Percentiles rank a stretch among this genome's conserved stretches.
These are phyloP conservation scores for Tylopilus sp. DNA, from an alignment of 1,284 basidiomycete species.

Conservation along the genomic window DNA sequence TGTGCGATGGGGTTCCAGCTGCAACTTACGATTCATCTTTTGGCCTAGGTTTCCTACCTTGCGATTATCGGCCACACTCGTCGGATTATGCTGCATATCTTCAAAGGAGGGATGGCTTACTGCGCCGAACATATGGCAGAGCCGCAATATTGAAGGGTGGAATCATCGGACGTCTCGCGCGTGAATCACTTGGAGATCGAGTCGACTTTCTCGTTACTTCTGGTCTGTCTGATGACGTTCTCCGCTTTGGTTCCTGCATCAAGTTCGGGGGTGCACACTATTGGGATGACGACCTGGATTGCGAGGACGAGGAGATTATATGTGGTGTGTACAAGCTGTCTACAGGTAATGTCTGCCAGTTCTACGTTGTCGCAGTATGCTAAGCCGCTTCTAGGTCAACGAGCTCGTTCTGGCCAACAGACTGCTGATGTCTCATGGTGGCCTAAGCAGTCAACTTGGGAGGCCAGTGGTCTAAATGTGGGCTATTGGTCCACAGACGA, in stretches of 20 bases:
- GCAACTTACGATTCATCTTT: not conserved
- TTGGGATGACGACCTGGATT: constrained; percentile 22
- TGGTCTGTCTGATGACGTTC: constrained; percentile 9
- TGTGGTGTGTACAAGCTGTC: constrained; percentile 25
- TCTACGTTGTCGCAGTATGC: too few relatives aligned
- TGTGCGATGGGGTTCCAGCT: not conserved
- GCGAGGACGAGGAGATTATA: constrained; percentile 12
- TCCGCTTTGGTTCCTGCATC: constrained; percentile 6
- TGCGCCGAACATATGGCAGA: constrained; percentile 11
- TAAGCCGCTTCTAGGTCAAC: not conserved
- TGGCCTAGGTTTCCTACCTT: constrained; percentile 6
- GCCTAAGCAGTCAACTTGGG: constrained; percentile 7
- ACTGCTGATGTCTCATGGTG: constrained; percentile 7
- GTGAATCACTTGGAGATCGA: constrained; percentile 10
- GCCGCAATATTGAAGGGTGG: constrained; percentile 14
- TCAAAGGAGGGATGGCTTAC: constrained; percentile 4
- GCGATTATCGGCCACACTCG: not conserved
- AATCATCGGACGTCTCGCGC: constrained; percentile 14
- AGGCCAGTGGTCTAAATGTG: not conserved
- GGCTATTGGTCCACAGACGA: constrained; percentile 20
- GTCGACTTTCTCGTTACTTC: not conserved
- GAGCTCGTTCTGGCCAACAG: not conserved
- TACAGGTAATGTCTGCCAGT: constrained; percentile 7
- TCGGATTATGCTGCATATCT: constrained; percentile 12
- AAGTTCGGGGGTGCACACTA: not conserved